These are phyloP conservation scores for Candida vaughaniae DNA, from an alignment of 805 yeast genomes.

Conservation along the genomic window DNA sequence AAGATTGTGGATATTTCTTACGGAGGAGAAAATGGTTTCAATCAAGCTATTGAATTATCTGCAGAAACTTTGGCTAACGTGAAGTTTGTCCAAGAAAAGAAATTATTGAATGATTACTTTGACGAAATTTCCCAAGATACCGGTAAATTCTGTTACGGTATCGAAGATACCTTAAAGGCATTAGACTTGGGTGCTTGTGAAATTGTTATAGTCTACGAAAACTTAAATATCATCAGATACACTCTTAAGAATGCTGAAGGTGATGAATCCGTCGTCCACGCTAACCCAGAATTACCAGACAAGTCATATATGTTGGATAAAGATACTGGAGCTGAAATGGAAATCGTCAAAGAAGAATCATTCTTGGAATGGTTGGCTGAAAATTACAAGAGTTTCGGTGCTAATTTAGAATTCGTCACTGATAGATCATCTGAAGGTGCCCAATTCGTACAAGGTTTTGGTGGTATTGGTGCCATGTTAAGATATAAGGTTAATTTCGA, in stretches of 20 bases:
- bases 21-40: conserved; percentile 99
- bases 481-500: conserved; percentile 98
- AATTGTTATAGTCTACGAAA: conserved; percentile 87
- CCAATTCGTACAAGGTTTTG: conserved; percentile 95
- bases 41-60: conserved; percentile 97
- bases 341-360: conserved; percentile 77
- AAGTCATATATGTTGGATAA: conserved; percentile 78
- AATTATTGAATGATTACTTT: conserved; percentile 84
- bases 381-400: conserved; percentile 92
- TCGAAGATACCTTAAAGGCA: conserved; percentile 94
- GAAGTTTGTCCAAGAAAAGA: conserved; percentile 97
- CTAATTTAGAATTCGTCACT: conserved; percentile 91
- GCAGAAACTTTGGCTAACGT: conserved; percentile 97
- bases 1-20: conserved; percentile 95
- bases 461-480: conserved; percentile 96
- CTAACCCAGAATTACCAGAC: conserved; percentile 69
- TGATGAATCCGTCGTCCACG: conserved; percentile 68
- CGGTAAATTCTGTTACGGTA: conserved; percentile 97
- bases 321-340: conserved; percentile 89
- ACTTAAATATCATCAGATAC: conserved; percentile 81
- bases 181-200: conserved; percentile 96
- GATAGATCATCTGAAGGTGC: conserved; percentile 98
- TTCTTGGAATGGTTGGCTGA: conserved; percentile 98
- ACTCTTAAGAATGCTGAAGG: conserved; percentile 84
- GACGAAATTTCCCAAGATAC: conserved; percentile 98